phyloP scores from a whole-genome alignment of 2,329 filamentous ascomycete species.

The Aspergillus piperis region DNA sequence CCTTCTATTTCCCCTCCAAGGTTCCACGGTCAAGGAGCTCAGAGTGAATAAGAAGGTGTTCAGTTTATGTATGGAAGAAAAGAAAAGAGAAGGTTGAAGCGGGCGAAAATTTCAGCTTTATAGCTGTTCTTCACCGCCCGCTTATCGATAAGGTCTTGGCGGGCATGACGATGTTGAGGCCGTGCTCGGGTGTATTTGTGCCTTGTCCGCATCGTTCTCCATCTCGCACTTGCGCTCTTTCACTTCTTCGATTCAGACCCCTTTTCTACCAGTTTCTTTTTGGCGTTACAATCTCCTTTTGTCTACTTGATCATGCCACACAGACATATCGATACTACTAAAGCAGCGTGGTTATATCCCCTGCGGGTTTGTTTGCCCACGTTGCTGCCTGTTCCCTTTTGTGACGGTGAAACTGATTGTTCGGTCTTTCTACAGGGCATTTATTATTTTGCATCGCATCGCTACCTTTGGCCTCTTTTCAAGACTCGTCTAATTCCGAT shows the following conservation, averaged over 20 bases:
- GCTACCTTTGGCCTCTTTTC: slow-evolving; percentile 81
- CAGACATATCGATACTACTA: slow-evolving; percentile 26
- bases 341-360: slow-evolving; percentile 51
- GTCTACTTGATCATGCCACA: slow-evolving; percentile 18
- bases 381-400: slow-evolving; percentile 5
- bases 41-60: slow-evolving; percentile 53
- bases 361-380: slow-evolving; percentile 42
- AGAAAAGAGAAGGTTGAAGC: slow-evolving; percentile 27
- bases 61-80: slow-evolving; percentile 41
- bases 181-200: neutral
- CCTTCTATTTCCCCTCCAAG: slow-evolving; percentile 52
- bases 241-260: neutral
- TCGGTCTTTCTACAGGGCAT: slow-evolving; percentile 58
- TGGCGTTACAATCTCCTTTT: neutral
- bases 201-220: neutral
- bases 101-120: slow-evolving; percentile 28
- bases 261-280: neutral
- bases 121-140: slow-evolving; percentile 25
- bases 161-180: neutral
- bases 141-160: slow-evolving; percentile 41
- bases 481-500: slow-evolving; percentile 75
- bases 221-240: neutral
- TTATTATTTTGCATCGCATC: slow-evolving; percentile 75
- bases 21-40: slow-evolving; percentile 42
- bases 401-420: neutral